phyloP scores from a whole-genome alignment of 495 filamentous ascomycete genomes.

The Penicillium soppii region DNA sequence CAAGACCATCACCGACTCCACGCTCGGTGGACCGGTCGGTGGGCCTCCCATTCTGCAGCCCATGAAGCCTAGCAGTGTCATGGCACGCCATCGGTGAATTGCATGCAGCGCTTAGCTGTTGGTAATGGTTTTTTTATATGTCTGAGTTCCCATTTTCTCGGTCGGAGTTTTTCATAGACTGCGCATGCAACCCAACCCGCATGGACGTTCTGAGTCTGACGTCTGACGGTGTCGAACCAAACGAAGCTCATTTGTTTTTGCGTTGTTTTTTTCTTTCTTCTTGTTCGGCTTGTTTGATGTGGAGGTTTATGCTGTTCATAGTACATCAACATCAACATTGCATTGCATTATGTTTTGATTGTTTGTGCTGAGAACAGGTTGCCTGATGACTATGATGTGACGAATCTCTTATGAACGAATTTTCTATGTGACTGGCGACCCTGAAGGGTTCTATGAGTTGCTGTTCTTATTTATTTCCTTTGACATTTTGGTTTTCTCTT shows the following conservation, averaged over 20 bases:
- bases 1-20: conserved; percentile 70
- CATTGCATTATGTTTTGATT: conserved; percentile 13
- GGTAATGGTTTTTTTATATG: neutral
- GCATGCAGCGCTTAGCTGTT: neutral
- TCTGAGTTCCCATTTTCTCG: conserved; percentile 1
- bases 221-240: conserved; percentile 1
- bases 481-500: conserved; percentile 18
- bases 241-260: conserved; percentile 12
- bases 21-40: conserved; percentile 46
- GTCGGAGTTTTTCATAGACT: conserved; percentile 15
- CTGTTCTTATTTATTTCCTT: conserved; percentile 7
- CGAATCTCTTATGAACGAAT: conserved; percentile 46
- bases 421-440: conserved; percentile 21
- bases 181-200: conserved; percentile 4
- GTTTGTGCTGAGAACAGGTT: too few species aligned
- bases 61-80: conserved; percentile 43
- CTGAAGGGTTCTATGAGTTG: conserved; percentile 9
- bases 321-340: neutral
- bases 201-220: neutral
- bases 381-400: conserved; percentile 49
- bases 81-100: conserved; percentile 39
- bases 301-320: neutral
- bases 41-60: conserved; percentile 42
- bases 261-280: conserved; percentile 4
- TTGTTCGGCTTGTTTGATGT: conserved; percentile 22